Percentiles rank a stretch among this genome's conserved stretches.
Conservation (phyloP, 2,329 filamentous ascomycete species). For the Alternaria rosae region DNA sequence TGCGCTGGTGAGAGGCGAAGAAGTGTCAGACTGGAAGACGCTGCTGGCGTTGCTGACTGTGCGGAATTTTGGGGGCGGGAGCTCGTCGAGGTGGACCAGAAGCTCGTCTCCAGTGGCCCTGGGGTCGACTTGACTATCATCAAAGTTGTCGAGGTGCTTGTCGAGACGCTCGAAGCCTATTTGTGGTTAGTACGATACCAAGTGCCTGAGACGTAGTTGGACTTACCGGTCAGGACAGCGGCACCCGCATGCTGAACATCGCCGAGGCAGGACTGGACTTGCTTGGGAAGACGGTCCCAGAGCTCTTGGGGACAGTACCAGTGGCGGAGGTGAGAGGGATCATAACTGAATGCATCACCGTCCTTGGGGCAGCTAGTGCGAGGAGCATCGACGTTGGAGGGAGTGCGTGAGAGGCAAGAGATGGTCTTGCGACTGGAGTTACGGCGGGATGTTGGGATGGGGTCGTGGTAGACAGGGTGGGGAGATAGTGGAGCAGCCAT, state of each 20-base stretch:
- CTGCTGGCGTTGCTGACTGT: slow-evolving; percentile 43
- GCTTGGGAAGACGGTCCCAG: slow-evolving; percentile 46
- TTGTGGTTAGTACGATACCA: slow-evolving; percentile 19
- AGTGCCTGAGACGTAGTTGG: slow-evolving; percentile 9
- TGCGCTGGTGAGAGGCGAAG: slow-evolving; percentile 32
- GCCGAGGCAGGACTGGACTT: slow-evolving; percentile 43
- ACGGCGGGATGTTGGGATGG: slow-evolving; percentile 30
- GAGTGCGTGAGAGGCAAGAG: slow-evolving; percentile 28
- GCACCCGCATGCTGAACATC: slow-evolving; percentile 55
- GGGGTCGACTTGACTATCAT: slow-evolving; percentile 19
- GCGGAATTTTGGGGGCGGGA: slow-evolving; percentile 35
- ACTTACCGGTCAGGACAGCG: slow-evolving; percentile 54
- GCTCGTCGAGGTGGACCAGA: slow-evolving; percentile 32
- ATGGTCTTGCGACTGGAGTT: slow-evolving; percentile 40
- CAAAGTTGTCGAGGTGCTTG: slow-evolving; percentile 28
- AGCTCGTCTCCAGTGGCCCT: slow-evolving; percentile 34
- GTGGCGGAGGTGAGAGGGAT: slow-evolving; percentile 45
- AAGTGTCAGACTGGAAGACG: slow-evolving; percentile 33
- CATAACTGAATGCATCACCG: slow-evolving; percentile 49
- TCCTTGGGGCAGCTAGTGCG: slow-evolving; percentile 46
- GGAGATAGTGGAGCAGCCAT: slow-evolving; percentile 33
- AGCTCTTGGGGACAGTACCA: slow-evolving; percentile 52
- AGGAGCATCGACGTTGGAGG: slow-evolving; percentile 35
- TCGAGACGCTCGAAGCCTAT: slow-evolving; percentile 44
- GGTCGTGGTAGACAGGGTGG: slow-evolving; percentile 31